Evolutionary conservation across 352 stramenopile genomes (phyloP).

Genomic region (Aphanomyces stellatus): DNA sequence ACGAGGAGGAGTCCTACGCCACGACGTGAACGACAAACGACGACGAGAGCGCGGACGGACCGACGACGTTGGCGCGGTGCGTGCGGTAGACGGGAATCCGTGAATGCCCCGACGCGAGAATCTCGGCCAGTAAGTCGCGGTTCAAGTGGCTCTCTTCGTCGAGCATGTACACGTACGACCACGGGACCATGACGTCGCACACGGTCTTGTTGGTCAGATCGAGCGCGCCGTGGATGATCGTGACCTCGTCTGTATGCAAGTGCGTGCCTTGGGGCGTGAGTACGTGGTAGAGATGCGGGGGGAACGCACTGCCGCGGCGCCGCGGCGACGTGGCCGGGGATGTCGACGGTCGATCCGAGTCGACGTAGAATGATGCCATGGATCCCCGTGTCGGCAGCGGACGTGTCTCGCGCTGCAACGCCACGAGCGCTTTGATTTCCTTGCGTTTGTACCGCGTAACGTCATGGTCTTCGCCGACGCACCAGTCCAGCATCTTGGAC

Average conservation of each 20-base stretch:
- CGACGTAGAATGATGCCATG: not conserved
- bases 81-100: conserved; percentile 84
- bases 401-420: conserved; percentile 57
- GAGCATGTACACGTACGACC: conserved; percentile 82
- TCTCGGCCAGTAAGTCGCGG: conserved; percentile 61
- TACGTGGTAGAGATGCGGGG: conserved; percentile 21
- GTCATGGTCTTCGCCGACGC: conserved; percentile 70
- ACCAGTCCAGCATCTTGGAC: conserved; percentile 81
- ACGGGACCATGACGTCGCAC: conserved; percentile 82
- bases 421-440: conserved; percentile 85
- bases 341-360: too few relatives aligned
- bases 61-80: conserved; percentile 66
- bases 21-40: too few relatives aligned
- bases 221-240: conserved; percentile 88
- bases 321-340: conserved; percentile 21
- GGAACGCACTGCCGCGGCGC: conserved; percentile 27
- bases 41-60: not conserved
- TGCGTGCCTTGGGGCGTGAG: conserved; percentile 35
- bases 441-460: conserved; percentile 80
- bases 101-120: conserved; percentile 78
- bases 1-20: conserved; percentile 64
- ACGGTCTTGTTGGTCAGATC: conserved; percentile 81
- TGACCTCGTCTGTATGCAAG: conserved; percentile 83
- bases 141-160: conserved; percentile 68
- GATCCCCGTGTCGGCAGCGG: conserved; percentile 17